Percentiles rank a stretch among this genome's conserved stretches.
phyloP scores from a whole-genome alignment of 2,329 filamentous ascomycete genomes.

The Daldinia sp. region DNA sequence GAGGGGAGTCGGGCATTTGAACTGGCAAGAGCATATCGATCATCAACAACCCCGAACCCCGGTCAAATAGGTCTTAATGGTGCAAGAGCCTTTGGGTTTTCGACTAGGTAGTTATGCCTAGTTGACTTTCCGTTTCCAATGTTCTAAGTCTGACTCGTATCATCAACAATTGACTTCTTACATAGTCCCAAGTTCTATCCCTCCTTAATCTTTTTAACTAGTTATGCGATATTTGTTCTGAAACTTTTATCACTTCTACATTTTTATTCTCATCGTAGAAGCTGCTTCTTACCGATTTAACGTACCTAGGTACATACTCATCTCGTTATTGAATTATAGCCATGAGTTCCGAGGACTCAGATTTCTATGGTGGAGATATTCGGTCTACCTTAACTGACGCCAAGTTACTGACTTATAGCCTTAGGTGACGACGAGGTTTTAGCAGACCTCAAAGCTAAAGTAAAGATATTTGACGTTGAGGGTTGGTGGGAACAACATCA shows the following conservation, averaged over 20 bases:
- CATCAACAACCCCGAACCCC: slow-evolving; percentile 11
- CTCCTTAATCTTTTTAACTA: neutral
- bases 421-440: slow-evolving; percentile 68
- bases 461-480: slow-evolving; percentile 62
- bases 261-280: neutral
- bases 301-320: slow-evolving; percentile 8
- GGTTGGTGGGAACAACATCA: slow-evolving; percentile 60
- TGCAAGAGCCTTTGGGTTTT: slow-evolving; percentile 6
- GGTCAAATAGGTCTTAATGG: neutral
- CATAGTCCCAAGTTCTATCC: neutral
- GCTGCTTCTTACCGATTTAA: neutral
- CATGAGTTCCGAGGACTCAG: slow-evolving; percentile 65
- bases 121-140: slow-evolving; percentile 13
- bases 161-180: slow-evolving; percentile 6
- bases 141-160: slow-evolving; percentile 13
- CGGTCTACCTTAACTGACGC: neutral
- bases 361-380: slow-evolving; percentile 64
- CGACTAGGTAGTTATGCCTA: neutral
- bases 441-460: slow-evolving; percentile 61
- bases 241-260: slow-evolving; percentile 11
- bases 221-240: neutral
- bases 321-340: slow-evolving; percentile 14
- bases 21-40: slow-evolving; percentile 7
- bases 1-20: slow-evolving; percentile 17
- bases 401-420: slow-evolving; percentile 25